Percentiles rank a stretch among this genome's conserved stretches.
phyloP scores from a whole-genome alignment of 2,329 filamentous ascomycete genomes.

The Colletotrichum magnum region DNA sequence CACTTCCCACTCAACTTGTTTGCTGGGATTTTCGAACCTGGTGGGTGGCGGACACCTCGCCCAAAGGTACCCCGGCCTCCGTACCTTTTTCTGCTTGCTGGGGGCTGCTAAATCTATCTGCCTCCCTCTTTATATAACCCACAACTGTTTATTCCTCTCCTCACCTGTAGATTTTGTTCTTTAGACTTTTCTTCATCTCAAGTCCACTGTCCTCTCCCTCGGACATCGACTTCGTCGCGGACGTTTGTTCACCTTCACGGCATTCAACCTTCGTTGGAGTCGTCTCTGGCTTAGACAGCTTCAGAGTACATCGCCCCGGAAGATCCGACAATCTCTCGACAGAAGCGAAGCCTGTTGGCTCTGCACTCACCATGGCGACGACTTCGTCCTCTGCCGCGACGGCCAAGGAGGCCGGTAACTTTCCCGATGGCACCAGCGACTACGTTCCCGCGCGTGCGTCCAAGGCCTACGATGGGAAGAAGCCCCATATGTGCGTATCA shows the following conservation, averaged over 20 bases:
- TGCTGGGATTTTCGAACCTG: constrained; percentile 40
- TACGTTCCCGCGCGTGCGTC: constrained; percentile 64
- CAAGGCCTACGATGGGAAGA: constrained; percentile 70
- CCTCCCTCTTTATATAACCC: constrained; percentile 39
- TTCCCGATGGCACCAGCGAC: constrained; percentile 69
- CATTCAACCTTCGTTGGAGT: constrained; percentile 22
- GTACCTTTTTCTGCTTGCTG: constrained; percentile 37
- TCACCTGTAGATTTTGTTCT: background rate
- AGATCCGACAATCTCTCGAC: background rate
- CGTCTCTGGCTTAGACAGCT: constrained; percentile 23
- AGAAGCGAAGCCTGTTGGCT: constrained; percentile 11
- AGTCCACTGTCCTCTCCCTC: constrained; percentile 21
- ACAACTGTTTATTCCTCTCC: constrained; percentile 13
- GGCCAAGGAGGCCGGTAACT: constrained; percentile 56
- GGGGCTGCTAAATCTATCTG: constrained; percentile 25
- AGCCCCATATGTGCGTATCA: constrained; percentile 76
- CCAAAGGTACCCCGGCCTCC: constrained; percentile 40
- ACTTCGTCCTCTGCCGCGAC: constrained; percentile 56
- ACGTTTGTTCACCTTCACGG: constrained; percentile 26
- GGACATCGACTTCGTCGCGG: constrained; percentile 1
- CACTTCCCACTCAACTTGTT: constrained; percentile 38
- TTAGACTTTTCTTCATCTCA: constrained; percentile 22
- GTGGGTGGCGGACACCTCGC: constrained; percentile 40
- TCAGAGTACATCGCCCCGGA: constrained; percentile 12
- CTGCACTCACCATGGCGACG: constrained; percentile 35